Evolutionary conservation across 257 asterid genomes (phyloP).

Genomic region (Solanum dulcamara): DNA sequence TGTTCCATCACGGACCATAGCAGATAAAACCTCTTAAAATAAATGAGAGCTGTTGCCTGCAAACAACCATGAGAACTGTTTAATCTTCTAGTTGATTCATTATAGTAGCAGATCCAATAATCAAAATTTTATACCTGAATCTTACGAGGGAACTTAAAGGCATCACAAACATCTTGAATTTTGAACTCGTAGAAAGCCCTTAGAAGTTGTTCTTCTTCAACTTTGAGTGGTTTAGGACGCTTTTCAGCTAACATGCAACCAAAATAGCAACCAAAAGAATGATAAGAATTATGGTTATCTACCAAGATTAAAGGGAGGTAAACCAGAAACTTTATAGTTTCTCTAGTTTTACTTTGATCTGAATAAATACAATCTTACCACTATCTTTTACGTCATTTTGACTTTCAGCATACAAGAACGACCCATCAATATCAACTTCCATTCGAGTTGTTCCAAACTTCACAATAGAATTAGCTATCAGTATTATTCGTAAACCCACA

Average conservation of each 20-base stretch:
- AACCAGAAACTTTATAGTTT: not conserved
- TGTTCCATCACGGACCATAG: constrained; percentile 99
- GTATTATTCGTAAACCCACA: not conserved
- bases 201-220: constrained; percentile 78
- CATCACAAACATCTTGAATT: constrained; percentile 96
- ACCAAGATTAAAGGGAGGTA: not conserved
- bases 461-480: constrained; percentile 19
- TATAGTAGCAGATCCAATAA: not conserved
- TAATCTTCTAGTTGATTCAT: not conserved
- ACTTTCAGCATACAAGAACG: constrained; percentile 67
- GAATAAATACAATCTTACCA: constrained; percentile 21
- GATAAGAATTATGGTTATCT: not conserved
- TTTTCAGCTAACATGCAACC: constrained; percentile 49
- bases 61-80: constrained; percentile 10
- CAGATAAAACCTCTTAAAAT: constrained; percentile 90
- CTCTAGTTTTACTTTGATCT: not conserved
- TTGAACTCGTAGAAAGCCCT: constrained; percentile 90
- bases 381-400: constrained; percentile 34
- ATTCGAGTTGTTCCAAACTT: constrained; percentile 86
- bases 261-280: not conserved
- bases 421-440: constrained; percentile 84
- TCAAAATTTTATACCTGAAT: constrained; percentile 51
- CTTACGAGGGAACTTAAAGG: constrained; percentile 92
- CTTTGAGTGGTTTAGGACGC: constrained; percentile 75
- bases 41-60: constrained; percentile 96